These are phyloP conservation scores for Xylaria flabelliformis DNA, from an alignment of 495 filamentous ascomycete genomes.

Conservation along the genomic window DNA sequence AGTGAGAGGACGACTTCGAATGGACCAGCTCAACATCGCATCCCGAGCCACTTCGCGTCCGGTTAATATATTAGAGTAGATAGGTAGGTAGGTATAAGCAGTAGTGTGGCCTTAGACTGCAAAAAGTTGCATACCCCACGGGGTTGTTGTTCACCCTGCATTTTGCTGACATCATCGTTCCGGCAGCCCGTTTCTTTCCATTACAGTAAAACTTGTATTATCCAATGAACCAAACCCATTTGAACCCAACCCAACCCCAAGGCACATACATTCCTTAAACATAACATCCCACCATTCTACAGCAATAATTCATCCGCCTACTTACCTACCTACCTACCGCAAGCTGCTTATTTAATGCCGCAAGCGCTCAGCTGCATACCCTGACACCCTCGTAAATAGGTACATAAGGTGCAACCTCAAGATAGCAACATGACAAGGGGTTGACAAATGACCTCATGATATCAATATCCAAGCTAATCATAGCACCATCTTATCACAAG, in stretches of 20 bases:
- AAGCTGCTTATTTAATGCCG: too few relatives aligned
- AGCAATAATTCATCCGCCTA: too few relatives aligned
- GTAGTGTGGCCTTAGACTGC: background rate
- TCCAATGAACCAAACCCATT: too few relatives aligned
- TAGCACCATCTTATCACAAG: too few relatives aligned
- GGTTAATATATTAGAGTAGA: background rate
- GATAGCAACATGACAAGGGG: background rate
- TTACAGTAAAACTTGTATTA: too few relatives aligned
- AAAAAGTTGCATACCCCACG: background rate
- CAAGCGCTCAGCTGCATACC: background rate
- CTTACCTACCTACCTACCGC: background rate
- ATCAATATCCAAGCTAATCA: too few relatives aligned
- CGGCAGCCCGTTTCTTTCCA: background rate
- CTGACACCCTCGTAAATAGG: background rate
- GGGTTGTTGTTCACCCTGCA: background rate
- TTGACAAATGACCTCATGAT: conserved; percentile 12
- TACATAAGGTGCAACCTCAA: background rate
- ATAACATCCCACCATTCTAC: background rate
- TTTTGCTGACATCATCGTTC: conserved; percentile 23
- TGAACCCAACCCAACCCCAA: too few relatives aligned
- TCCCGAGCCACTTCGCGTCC: background rate
- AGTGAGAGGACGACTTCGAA: background rate
- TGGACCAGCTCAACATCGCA: background rate
- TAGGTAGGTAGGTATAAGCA: too few relatives aligned
- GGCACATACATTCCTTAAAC: background rate